Evolutionary conservation across 805 yeast species (phyloP), one percentile per base, ranked within the genome.

Genomic region (Dipodascopsis uninucleata): DNA sequence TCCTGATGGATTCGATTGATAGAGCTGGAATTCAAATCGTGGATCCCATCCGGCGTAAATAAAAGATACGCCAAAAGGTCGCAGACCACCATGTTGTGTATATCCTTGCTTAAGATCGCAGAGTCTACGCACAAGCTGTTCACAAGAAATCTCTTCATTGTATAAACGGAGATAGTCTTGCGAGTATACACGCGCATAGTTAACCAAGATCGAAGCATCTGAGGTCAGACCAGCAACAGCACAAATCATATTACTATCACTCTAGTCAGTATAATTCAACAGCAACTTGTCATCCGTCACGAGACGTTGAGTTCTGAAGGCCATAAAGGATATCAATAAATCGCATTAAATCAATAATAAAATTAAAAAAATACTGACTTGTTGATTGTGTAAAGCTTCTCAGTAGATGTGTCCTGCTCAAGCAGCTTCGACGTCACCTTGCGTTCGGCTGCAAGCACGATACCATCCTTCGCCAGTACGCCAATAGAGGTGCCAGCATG

Each of bases 171-270:
- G 72, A 66, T 93, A 84, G 56, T 75, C 75, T 68, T 93, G 98
- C 4, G 96, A 95, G 48, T 72, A 69, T 18, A 78, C 76, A 58
- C 99, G 76, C n/a, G 95, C 94, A 57, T 79, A 79, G 65, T 86
- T 84, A 53, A 93, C 83, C 56, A 93, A 74, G 43, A 89, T 88
- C 26, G 86, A 82, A 1, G 98, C 98, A 68, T 93, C 99, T 1
- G 97, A 90, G 33, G 93, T 93, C 79, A 93, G 81, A 39, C 99
- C 99, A 0, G 99, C 98, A 26, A 93, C 99, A 0, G 97, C 96
- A 59, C 94, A 86, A 39, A 88, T 74, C 70, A 81, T 82, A 57
- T 80, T 78, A 61, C 62, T 61, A 21, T n/a, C n/a, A n/a, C n/a
- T n/a, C n/a, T n/a, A n/a, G n/a, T n/a, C n/a, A n/a, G n/a, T n/a